These are phyloP conservation scores for Alternaria burnsii DNA, from an alignment of 2,329 filamentous ascomycete species.

Conservation along the genomic window DNA sequence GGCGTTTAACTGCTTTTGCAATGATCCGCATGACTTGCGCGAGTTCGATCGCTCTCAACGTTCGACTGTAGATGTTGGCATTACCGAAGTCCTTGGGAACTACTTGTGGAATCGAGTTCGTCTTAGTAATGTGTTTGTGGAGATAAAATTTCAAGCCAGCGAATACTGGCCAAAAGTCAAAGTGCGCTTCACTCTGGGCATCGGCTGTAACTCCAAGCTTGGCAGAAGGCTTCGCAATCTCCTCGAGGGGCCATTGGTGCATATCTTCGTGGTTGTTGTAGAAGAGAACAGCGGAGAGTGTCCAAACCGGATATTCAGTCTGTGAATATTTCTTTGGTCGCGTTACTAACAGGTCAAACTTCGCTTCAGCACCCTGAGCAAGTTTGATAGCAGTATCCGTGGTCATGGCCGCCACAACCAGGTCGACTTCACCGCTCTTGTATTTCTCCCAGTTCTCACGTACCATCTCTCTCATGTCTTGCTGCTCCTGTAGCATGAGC, in stretches of 20 bases:
- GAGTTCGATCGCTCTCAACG: neutral
- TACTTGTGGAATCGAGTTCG: neutral
- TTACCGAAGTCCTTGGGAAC: neutral
- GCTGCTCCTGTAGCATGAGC: too few species aligned
- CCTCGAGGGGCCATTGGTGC: neutral
- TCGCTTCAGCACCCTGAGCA: constrained; percentile 9
- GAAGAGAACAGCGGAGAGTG: neutral
- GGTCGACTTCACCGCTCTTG: constrained; percentile 10
- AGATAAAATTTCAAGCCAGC: constrained; percentile 2
- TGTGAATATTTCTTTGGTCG: constrained; percentile 14
- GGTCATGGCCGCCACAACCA: constrained; percentile 11
- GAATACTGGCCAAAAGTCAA: neutral
- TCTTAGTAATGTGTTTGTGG: neutral
- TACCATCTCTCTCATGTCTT: too few species aligned
- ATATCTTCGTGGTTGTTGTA: neutral
- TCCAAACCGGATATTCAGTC: constrained; percentile 2
- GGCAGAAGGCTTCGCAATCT: neutral
- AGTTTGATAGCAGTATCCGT: constrained; percentile 16
- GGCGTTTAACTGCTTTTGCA: neutral
- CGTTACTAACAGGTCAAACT: constrained; percentile 13
- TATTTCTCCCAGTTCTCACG: constrained; percentile 9
- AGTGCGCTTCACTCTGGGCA: neutral
- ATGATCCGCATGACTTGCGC: neutral
- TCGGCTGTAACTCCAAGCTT: neutral
- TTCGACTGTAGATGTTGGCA: neutral